These are phyloP conservation scores for Cercospora sp. DNA, from an alignment of 2,329 filamentous ascomycete genomes.

Conservation along the genomic window DNA sequence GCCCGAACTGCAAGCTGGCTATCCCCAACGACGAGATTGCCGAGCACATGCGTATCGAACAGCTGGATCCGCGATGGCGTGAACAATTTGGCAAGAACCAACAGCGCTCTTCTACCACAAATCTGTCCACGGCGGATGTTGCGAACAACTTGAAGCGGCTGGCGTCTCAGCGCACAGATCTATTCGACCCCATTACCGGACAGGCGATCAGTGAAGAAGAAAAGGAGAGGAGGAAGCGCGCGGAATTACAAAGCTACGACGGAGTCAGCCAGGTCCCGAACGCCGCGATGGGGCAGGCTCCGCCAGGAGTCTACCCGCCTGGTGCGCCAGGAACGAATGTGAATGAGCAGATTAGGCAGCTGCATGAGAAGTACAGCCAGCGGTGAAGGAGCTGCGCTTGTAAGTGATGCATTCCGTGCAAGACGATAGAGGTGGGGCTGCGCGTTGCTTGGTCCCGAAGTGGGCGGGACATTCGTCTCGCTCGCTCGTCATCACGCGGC, in stretches of 20 bases:
- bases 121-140: constrained; percentile 80
- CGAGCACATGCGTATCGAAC: constrained; percentile 90
- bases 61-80: constrained; percentile 92
- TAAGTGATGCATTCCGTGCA: neutral
- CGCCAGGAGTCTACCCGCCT: constrained; percentile 42
- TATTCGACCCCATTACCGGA: constrained; percentile 75
- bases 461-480: neutral
- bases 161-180: constrained; percentile 80
- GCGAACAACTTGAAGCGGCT: constrained; percentile 95
- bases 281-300: constrained; percentile 50
- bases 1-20: constrained; percentile 89
- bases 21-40: constrained; percentile 86
- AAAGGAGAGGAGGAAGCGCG: constrained; percentile 66
- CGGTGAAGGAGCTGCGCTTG: constrained; percentile 12
- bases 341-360: constrained; percentile 39
- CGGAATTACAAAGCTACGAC: constrained; percentile 66
- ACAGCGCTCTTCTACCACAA: constrained; percentile 79
- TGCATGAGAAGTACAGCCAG: constrained; percentile 36
- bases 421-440: neutral
- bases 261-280: constrained; percentile 42
- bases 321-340: constrained; percentile 55
- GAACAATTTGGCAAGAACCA: constrained; percentile 91
- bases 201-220: constrained; percentile 61
- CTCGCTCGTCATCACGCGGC: neutral
- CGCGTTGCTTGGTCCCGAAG: neutral